These are phyloP conservation scores for Moesziomyces aphidis DNA, from an alignment of 1,284 basidiomycete species.

Conservation along the genomic window DNA sequence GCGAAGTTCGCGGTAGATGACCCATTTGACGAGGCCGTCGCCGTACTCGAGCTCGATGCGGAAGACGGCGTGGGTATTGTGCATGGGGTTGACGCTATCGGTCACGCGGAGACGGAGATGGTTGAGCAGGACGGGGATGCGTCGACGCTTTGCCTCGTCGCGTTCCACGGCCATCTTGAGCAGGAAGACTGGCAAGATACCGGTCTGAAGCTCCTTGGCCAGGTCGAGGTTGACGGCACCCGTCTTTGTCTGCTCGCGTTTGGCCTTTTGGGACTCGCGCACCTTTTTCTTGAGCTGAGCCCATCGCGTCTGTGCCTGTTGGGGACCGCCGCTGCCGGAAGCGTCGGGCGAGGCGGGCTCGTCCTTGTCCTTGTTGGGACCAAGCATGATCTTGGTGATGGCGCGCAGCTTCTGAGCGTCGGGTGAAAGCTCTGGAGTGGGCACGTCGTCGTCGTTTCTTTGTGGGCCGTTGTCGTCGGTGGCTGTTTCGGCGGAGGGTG, in stretches of 20 bases:
- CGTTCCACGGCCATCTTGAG: conserved; percentile 89
- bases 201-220: conserved; percentile 50
- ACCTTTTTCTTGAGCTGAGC: conserved; percentile 53
- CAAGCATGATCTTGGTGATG: conserved; percentile 56
- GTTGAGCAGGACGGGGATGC: conserved; percentile 88
- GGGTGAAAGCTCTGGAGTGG: conserved; percentile 41
- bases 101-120: conserved; percentile 84
- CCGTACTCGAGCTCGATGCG: conserved; percentile 97
- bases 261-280: conserved; percentile 46
- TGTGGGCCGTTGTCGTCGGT: conserved; percentile 2
- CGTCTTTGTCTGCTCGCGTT: conserved; percentile 43
- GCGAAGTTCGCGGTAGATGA: conserved; percentile 91
- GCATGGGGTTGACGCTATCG: conserved; percentile 84
- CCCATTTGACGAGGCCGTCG: conserved; percentile 89
- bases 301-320: conserved; percentile 40
- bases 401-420: conserved; percentile 42
- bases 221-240: conserved; percentile 39
- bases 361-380: conserved; percentile 18
- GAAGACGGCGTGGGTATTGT: conserved; percentile 83
- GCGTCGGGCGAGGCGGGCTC: conserved; percentile 15
- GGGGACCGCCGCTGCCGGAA: conserved; percentile 9
- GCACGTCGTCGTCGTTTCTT: conserved; percentile 13
- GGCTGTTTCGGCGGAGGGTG: conserved; percentile 22
- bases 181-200: conserved; percentile 50
- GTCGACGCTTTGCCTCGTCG: conserved; percentile 85